Evolutionary conservation across 1,139 yeast genomes (phyloP), one percentile per base, ranked within the genome.

Genomic region (Candida sp.): DNA sequence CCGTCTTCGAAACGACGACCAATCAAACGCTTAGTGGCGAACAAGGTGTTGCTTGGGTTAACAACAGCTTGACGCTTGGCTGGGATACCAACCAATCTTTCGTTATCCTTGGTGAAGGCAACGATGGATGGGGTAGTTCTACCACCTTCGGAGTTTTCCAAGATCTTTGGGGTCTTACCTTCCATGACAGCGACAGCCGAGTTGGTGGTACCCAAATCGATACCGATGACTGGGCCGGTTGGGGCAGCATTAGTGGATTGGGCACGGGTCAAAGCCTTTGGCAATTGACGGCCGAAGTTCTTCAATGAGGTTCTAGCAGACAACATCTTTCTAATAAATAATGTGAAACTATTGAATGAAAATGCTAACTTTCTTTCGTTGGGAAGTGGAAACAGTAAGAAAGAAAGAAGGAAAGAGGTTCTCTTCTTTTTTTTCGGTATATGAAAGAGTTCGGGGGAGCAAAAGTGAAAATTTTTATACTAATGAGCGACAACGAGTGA

Each of bases 21-120:
- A 72, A 94, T 94, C 73, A 94, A 82, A 82, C 99, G 91, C 85
- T 94, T 94, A 72, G 99, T 94, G 75, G 98, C 99, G 61, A 91
- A 94, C 62, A 94, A 80, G 55, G 99, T 94, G 83, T 94, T 94
- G 75, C 91, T 97, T 52, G 98, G 97, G 86, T 94, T 94, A 62
- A 94, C 97, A 58, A 93, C 97, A 55, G 98, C 98, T 78, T 94
- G 99, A 78, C 98, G 91, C 84, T 93, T 94, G 66, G 99, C 99
- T 66, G 98, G 96, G 58, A 91, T 92, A 83, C 99, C 99, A 61
- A 94, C 99, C 61, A 94, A 97, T 86, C 57, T 63, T 62, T 93
- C 97, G 54, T 77, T 78, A 58, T 92, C 97, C 77, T 91, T 92
- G 72, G 97, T 90, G 86, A 94, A 93, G 53, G 98, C 99, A 63